Percentiles rank a stretch among this genome's conserved stretches.
Evolutionary conservation across 768 basidiomycete species (phyloP).

Genomic region (Rhodotorula babjevae): DNA sequence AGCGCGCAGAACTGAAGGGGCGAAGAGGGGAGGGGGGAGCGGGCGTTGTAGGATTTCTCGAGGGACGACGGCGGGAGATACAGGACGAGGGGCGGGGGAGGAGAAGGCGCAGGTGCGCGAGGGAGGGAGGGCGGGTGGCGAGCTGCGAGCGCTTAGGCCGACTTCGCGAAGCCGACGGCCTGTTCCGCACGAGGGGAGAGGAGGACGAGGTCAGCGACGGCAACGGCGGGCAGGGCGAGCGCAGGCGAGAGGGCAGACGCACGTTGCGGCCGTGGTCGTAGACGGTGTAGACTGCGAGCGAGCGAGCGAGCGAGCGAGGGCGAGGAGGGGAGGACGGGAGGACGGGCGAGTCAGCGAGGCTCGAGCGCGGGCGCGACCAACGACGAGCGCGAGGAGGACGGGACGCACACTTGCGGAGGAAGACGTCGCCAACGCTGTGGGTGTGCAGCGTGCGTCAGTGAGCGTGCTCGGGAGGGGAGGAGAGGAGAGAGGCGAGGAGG

Average conservation of each 20-base stretch:
- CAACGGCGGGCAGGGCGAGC: too few species aligned
- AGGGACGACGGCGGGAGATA: background rate
- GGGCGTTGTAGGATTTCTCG: background rate
- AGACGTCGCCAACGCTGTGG: too few species aligned
- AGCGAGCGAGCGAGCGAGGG: too few species aligned
- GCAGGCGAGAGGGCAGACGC: background rate
- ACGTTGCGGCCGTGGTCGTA: conserved; percentile 48
- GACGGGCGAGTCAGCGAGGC: conserved; percentile 53
- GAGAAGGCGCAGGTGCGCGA: background rate
- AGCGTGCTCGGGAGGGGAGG: too few species aligned
- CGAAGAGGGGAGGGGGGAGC: background rate
- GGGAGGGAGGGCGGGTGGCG: background rate
- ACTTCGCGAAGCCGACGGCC: conserved; percentile 74
- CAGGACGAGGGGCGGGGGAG: background rate
- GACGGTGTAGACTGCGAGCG: conserved; percentile 50
- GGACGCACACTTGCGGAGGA: too few species aligned
- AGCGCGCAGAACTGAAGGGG: too few species aligned
- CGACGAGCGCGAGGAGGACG: too few species aligned
- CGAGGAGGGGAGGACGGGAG: too few species aligned
- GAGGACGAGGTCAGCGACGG: conserved; percentile 44
- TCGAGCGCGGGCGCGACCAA: too few species aligned
- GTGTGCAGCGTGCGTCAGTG: background rate
- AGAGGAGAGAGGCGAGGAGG: background rate
- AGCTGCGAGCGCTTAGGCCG: background rate
- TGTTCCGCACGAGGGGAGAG: too few species aligned